phyloP scores from a whole-genome alignment of 352 stramenopile species.

The Globisporangium heterothallicum region DNA sequence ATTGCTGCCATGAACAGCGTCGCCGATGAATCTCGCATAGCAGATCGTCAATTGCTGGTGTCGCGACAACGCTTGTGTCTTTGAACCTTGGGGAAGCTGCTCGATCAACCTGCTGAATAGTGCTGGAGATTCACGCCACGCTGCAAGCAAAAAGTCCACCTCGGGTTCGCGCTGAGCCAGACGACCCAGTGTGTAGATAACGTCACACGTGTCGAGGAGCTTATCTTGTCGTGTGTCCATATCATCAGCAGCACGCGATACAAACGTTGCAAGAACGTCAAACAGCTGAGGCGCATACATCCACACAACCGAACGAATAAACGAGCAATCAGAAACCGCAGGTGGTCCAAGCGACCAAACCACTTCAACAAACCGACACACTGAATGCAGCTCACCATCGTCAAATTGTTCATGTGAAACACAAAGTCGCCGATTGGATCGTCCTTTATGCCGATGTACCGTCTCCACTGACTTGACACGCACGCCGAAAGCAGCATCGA shows the following conservation, averaged over 20 bases:
- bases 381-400: neutral
- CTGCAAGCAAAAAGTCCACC: neutral
- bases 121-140: neutral
- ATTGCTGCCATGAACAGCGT: neutral
- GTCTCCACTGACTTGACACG: neutral
- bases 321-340: no score
- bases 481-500: conserved; percentile 6
- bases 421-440: neutral
- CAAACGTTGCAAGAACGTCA: neutral
- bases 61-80: neutral
- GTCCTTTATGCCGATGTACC: neutral
- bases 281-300: no score
- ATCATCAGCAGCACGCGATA: neutral
- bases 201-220: neutral
- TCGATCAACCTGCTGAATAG: neutral
- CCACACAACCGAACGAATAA: no score
- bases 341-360: no score
- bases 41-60: conserved; percentile 7
- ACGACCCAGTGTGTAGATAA: neutral
- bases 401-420: neutral
- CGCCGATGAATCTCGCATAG: conserved; percentile 3
- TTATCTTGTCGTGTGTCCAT: neutral
- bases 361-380: no score
- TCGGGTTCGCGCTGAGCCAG: neutral
- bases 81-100: neutral